These are phyloP conservation scores for Coriolopsis trogii DNA, from an alignment of 1,284 basidiomycete species.

Conservation along the genomic window DNA sequence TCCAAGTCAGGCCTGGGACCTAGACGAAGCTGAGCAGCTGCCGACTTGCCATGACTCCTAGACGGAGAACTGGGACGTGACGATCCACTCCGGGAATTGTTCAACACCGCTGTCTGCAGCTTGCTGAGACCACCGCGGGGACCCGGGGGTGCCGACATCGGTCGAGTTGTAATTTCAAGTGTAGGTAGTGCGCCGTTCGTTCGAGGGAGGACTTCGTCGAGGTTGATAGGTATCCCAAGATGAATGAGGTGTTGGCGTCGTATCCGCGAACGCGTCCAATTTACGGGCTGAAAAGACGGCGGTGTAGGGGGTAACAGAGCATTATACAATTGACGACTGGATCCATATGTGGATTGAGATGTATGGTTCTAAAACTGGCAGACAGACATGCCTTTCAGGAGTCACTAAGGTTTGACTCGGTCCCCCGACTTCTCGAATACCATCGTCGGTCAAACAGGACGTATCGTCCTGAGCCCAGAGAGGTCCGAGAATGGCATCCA, in stretches of 20 bases:
- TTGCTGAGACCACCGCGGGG: constrained; percentile 45
- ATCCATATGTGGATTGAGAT: constrained; percentile 32
- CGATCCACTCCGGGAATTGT: constrained; percentile 43
- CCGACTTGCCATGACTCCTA: constrained; percentile 35
- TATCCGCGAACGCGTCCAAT: constrained; percentile 90
- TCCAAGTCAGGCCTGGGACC: constrained; percentile 77
- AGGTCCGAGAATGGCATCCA: constrained; percentile 68
- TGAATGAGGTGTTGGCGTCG: constrained; percentile 87
- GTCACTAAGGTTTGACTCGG: constrained; percentile 76
- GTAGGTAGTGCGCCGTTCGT: constrained; percentile 75
- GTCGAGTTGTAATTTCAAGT: constrained; percentile 81
- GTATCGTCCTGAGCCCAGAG: constrained; percentile 60
- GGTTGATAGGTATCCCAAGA: constrained; percentile 89
- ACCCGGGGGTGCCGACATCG: constrained; percentile 76
- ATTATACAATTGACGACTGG: constrained; percentile 78
- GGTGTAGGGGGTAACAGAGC: constrained; percentile 62
- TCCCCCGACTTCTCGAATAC: constrained; percentile 79
- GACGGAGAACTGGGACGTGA: constrained; percentile 63
- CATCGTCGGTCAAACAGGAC: constrained; percentile 64
- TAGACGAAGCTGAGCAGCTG: constrained; percentile 58
- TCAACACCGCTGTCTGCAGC: constrained; percentile 40
- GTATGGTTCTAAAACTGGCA: constrained; percentile 16
- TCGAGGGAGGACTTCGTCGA: constrained; percentile 87
- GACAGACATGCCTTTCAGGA: constrained; percentile 63
- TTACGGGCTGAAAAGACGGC: constrained; percentile 76